Base-by-base conservation (phyloP, 345 rosid species). In the Excoecaria cochinchinensis region DNA sequence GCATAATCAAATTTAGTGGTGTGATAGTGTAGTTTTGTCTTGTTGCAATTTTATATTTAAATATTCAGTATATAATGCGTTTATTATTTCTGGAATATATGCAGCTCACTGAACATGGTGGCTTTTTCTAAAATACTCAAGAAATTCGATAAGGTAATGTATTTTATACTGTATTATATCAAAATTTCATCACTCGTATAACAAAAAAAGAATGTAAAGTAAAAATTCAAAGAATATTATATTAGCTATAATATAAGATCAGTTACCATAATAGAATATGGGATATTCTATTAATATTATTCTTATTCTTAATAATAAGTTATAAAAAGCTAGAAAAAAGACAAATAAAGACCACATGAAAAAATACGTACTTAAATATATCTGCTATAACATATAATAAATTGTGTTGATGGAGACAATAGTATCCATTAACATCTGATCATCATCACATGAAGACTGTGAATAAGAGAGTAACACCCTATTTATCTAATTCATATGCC, bases 121-220 rank as follows among this genome's bases (percentile, higher is more conserved):
- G 98, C 99, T 16, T 95, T 93, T 62, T 82, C 90, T 1, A 95
- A 95, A 81, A 95, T 95, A 69, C 83, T 95, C 60, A 95, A 95
- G 86, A 95, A 95, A 86, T 95, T 95, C 74, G 97, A 95, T 82
- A 95, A 95, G 99, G 99, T 91, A 83, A 57, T 59, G 59, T 40
- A 57, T 69, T 74, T 50, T 39, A 24, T 24, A 60, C 11, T 24
- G 16, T 22, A 59, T 17, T 16, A 53, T 53, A 53, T 44, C 48
- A 44, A 10, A 44, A 44, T 10, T 44, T 44, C 48, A 44, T 44
- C 48, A 44, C 48, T 10, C 58, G 6, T 19, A 8, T 24, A 56
- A 1, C 57, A 6, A 19, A 19, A 56, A 56, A 19, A 15, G 1
- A 8, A 1, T 19, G 24, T n/a, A n/a, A 56, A 44, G 9, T 31